Percentiles rank a stretch among this genome's conserved stretches.
phyloP scores from a whole-genome alignment of 2,329 filamentous ascomycete genomes.

The Fonsecaea erecta region DNA sequence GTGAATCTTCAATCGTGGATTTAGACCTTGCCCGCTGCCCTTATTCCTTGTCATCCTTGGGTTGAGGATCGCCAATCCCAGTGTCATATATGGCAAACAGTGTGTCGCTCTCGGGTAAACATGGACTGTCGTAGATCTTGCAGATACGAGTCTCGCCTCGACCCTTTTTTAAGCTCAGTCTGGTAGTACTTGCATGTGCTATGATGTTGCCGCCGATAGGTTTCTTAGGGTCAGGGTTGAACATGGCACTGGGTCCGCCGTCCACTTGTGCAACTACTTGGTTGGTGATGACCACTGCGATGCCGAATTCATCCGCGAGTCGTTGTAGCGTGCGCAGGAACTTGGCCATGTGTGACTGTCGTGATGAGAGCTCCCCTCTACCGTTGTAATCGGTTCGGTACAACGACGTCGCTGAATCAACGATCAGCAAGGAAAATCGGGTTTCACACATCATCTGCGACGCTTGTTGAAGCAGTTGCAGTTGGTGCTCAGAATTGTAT shows the following conservation, averaged over 20 bases:
- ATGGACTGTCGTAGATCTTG: conserved; percentile 99
- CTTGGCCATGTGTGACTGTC: conserved; percentile 66
- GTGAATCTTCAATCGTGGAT: not conserved
- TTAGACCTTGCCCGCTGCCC: not conserved
- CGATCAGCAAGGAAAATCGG: conserved; percentile 90
- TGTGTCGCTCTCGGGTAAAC: conserved; percentile 93
- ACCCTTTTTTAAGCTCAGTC: conserved; percentile 94
- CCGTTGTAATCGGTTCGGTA: conserved; percentile 97
- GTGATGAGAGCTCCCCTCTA: conserved; percentile 92
- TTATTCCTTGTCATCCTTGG: conserved; percentile 90
- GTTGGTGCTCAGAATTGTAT: conserved; percentile 97
- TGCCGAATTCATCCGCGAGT: conserved; percentile 78
- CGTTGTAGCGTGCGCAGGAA: conserved; percentile 56
- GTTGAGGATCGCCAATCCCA: conserved; percentile 91
- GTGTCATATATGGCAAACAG: conserved; percentile 97
- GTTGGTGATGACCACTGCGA: conserved; percentile 97
- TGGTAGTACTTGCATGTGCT: conserved; percentile 92
- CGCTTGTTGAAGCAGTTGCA: conserved; percentile 92
- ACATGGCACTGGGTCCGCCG: conserved; percentile 94
- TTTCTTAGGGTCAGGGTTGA: conserved; percentile 99
- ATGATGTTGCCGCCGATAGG: conserved; percentile 99
- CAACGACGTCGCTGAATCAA: conserved; percentile 92
- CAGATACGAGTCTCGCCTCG: conserved; percentile 93
- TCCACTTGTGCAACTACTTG: conserved; percentile 98
- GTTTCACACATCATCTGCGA: conserved; percentile 99